Evolutionary conservation across 2,329 filamentous ascomycete species (phyloP).

Genomic region (Neonectria neomacrospora): DNA sequence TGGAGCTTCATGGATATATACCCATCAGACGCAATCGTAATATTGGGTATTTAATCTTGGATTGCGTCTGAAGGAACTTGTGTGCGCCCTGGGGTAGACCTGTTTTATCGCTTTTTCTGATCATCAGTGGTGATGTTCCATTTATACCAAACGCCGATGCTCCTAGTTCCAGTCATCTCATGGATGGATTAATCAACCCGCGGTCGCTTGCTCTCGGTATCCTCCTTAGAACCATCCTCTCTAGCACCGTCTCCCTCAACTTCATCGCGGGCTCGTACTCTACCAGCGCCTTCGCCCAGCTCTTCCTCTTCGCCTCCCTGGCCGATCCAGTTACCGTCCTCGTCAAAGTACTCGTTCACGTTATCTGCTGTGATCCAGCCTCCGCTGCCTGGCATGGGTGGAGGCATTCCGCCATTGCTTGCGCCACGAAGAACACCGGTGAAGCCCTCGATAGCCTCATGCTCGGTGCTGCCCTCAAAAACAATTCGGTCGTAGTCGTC

Average conservation of each 20-base stretch:
- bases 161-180: neutral
- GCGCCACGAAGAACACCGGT: constrained; percentile 64
- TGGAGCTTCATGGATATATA: constrained; percentile 39
- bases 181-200: constrained; percentile 54
- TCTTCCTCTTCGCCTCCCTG: constrained; percentile 55
- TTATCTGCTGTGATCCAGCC: constrained; percentile 96
- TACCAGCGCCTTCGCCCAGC: constrained; percentile 73
- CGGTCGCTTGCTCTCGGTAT: constrained; percentile 59
- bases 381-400: constrained; percentile 76
- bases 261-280: constrained; percentile 65
- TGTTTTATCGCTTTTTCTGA: constrained; percentile 1
- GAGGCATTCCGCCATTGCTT: constrained; percentile 65
- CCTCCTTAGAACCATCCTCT: constrained; percentile 52
- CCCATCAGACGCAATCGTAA: constrained; percentile 42
- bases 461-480: constrained; percentile 63
- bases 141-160: constrained; percentile 39
- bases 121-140: neutral
- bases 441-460: constrained; percentile 67
- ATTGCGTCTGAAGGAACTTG: neutral
- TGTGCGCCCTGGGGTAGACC: neutral
- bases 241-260: constrained; percentile 60
- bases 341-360: constrained; percentile 84
- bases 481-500: constrained; percentile 65
- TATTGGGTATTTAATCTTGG: constrained; percentile 44
- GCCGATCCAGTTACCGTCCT: constrained; percentile 79